Base-by-base conservation (phyloP, 2,329 filamentous ascomycete genomes). In the Alternaria triticimaculans region DNA sequence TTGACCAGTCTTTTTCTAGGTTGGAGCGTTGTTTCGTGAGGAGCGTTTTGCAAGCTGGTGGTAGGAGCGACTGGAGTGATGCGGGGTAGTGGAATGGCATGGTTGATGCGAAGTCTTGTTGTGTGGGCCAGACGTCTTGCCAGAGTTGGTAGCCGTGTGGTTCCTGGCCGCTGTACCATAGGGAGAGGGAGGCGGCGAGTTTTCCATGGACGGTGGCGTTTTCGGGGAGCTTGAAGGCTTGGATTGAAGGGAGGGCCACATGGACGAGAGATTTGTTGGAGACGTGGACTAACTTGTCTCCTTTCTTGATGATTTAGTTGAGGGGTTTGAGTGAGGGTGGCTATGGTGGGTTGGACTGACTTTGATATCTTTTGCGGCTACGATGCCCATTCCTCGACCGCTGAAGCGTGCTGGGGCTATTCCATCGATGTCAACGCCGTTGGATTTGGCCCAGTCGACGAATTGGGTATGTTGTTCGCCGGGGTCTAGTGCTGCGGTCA, bases 361-460 rank as follows among this genome's bases (percentile, higher is more conserved):
- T 81, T 90, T 82, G 64, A 96, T 85, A 14, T 86, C 81, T 26
- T 86, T 85, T 12, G 87, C 89, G 6, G 93, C 90, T 55, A 94
- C 85, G 60, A 97, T 89, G 50, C 94, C 94, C 57, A 96, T 86
- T 26, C 94, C 94, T 58, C 91, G 86, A 2, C 89, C 91, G 6
- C 89, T 87, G 15, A 97, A 89, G 43, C 83, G 83, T 44, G 88
- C 85, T 6, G 93, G 89, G 3, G 83, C 83, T 51, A 96, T 88
- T 26, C 89, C 89, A 71, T 90, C 85, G 68, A 93, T 86, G 37
- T 85, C 80, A 26, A 96, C 86, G 14, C 91, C 92, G 61, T 88
- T 85, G 2, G 81, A 79, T 46, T 84, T 77, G 2, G 91, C 90
- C 92, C 93, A 97, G 63, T 84, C 73, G 3, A 90, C 83, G 63